Conservation (phyloP, 257 asterid species). For the Solanum pimpinellifolium region DNA sequence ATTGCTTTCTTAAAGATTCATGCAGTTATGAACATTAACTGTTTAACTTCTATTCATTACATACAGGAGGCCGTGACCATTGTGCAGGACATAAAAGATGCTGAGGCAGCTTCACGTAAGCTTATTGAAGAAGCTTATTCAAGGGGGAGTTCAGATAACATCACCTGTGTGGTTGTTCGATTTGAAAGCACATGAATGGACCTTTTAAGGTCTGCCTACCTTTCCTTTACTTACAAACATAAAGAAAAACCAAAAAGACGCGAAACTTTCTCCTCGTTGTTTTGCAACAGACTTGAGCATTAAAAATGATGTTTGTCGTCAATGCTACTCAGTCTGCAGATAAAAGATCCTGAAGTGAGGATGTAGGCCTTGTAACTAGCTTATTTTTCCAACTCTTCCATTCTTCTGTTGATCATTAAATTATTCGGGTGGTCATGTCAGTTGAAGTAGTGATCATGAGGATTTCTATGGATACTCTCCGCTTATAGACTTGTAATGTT, state of each 20-base stretch:
- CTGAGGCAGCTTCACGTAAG: constrained; percentile 60
- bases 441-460: not conserved
- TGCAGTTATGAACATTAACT: not conserved
- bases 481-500: not conserved
- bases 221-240: not conserved
- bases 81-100: constrained; percentile 46
- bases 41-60: not conserved
- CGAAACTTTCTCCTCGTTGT: not conserved
- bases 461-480: not conserved
- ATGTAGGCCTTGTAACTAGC: not conserved
- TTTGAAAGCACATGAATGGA: constrained; percentile 27
- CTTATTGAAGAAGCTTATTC: constrained; percentile 54
- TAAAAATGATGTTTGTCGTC: not conserved
- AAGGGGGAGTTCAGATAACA: constrained; percentile 67
- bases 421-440: not conserved
- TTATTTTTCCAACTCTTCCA: not conserved
- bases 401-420: not conserved
- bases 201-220: not conserved
- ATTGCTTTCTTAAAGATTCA: not conserved
- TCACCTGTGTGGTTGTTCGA: constrained; percentile 66
- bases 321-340: not conserved
- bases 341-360: not conserved
- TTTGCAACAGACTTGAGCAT: not conserved
- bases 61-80: constrained; percentile 63
- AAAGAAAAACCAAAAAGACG: not conserved